Base-by-base conservation (phyloP, 164 flowering plant genomes). In the grape (Vitis vinifera) region DNA sequence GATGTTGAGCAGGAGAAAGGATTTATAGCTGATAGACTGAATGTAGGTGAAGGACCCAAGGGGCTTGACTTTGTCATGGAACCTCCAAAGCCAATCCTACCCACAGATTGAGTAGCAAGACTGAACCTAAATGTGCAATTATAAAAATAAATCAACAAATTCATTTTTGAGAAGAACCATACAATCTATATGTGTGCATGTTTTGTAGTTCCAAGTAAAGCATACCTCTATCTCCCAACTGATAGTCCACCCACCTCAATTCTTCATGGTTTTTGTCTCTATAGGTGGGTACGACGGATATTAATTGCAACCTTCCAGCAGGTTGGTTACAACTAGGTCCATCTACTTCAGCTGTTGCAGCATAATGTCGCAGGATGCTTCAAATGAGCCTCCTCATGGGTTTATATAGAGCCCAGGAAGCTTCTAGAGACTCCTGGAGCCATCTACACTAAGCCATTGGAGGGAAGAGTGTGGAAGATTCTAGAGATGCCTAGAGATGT, bases 241-340 rank as follows among this genome's bases (percentile, higher is more conserved):
- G 99, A 73, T 90, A 95, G 77, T 95, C 99, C 72, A 91, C 99
- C 99, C 99, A 95, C 73, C 98, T 83, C 61, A 96, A 88, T 73
- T 96, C 99, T 76, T 96, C 99, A 71, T 91, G 98, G 79, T 94
- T 89, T 80, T 96, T 96, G 19, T 90, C 95, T 76, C 86, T 96
- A 82, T 91, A 93, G 8, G 75, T 87, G 52, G 97, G 89, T 98
- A 96, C 91, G 31, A 95, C 99, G 9, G 97, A 93, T 82, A 93
- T 89, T 19, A 98, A 93, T 77, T 88, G 97, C 73, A 96, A 83
- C 82, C 88, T 96, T 56, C 88, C 97, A 77, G 90, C 81, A 27
- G 87, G 75, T 78, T 85, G 90, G 47, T 85, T 61, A 74, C 84
- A 75, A 71, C 71, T 71, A 72, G 75, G 82, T 29, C 77, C 76